These are phyloP conservation scores for Penicillium sp. DNA, from an alignment of 2,329 filamentous ascomycete species.

Conservation along the genomic window DNA sequence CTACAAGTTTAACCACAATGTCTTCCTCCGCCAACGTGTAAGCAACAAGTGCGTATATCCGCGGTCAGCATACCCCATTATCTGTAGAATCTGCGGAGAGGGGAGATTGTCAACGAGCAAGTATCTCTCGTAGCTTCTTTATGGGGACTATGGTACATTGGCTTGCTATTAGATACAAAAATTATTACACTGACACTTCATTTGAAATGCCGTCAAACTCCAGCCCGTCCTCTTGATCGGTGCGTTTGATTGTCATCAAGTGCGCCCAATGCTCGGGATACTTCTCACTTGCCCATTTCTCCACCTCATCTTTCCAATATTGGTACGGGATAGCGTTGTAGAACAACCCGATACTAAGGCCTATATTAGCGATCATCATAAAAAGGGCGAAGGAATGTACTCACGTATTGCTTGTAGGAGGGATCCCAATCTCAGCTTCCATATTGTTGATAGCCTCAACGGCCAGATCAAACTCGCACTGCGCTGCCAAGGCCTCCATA, in stretches of 20 bases:
- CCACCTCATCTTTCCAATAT: constrained; percentile 65
- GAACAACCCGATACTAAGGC: constrained; percentile 65
- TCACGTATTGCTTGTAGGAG: constrained; percentile 69
- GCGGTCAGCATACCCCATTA: neutral
- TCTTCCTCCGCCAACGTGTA: too few species aligned
- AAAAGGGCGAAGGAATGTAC: constrained; percentile 35
- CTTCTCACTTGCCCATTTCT: constrained; percentile 67
- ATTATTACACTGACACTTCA: constrained; percentile 23
- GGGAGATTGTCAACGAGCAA: too few species aligned
- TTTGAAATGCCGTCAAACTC: constrained; percentile 32
- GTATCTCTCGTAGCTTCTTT: too few species aligned
- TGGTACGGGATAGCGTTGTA: constrained; percentile 70
- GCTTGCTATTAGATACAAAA: neutral
- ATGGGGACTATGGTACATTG: neutral
- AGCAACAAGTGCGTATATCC: neutral
- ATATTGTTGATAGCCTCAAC: constrained; percentile 65
- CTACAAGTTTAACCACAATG: too few species aligned
- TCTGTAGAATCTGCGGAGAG: neutral
- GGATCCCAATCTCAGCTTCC: constrained; percentile 63
- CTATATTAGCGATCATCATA: constrained; percentile 6
- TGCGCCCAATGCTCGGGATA: constrained; percentile 69
- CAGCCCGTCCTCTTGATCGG: constrained; percentile 34
- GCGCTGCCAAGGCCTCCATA: constrained; percentile 70
- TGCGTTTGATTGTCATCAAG: constrained; percentile 50
- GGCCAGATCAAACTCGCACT: constrained; percentile 67